Evolutionary conservation across 1,284 basidiomycete genomes (phyloP), one percentile per base, ranked within the genome.

Genomic region (Fomitopsis palustris): DNA sequence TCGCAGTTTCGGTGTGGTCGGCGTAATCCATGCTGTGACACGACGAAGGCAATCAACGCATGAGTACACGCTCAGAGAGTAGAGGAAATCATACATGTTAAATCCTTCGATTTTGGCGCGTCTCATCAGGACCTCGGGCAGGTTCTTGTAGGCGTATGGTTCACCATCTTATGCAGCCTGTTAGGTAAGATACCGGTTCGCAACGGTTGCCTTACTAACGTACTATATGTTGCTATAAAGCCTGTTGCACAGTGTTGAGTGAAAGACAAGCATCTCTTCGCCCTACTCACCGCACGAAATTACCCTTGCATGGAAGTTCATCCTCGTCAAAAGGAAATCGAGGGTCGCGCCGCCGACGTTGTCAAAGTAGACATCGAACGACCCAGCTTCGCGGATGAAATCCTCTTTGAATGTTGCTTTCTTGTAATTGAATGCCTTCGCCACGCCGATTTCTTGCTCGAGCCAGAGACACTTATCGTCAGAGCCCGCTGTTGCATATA

Each of bases 391-490:
- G 33, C 79, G 73, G 69, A 82, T 84, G 70, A 90, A 83, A 52
- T 93, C 83, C 38, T 83, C 72, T 59, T 75, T 77, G 77, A 94
- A 96, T 8, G 80, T 85, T 37, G 81, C 74, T 67, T 83, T 85
- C 75, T 96, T 97, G 78, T 98, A 97, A 74, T 96, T 92, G 70
- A 97, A 76, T 0, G 88, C 91, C 55, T 81, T 83, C 67, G 94
- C 91, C 49, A 92, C 87, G 17, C 93, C 93, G 27, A 96, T 73
- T 57, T 93, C 89, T 53, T 85, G 79, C 70, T 87, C 82, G 42
- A 97, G 84, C 85, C 91, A 94, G 10, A 80, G 75, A 71, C 91
- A 93, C 74, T 98, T 98, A 33, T 92, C 91, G 14, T 80, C 70
- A 0, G 85, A 84, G 21, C 90, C 89, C 0, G 88, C 93, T 62